Evolutionary conservation across 495 filamentous ascomycete species (phyloP).

Genomic region (Daldinia caldariorum): DNA sequence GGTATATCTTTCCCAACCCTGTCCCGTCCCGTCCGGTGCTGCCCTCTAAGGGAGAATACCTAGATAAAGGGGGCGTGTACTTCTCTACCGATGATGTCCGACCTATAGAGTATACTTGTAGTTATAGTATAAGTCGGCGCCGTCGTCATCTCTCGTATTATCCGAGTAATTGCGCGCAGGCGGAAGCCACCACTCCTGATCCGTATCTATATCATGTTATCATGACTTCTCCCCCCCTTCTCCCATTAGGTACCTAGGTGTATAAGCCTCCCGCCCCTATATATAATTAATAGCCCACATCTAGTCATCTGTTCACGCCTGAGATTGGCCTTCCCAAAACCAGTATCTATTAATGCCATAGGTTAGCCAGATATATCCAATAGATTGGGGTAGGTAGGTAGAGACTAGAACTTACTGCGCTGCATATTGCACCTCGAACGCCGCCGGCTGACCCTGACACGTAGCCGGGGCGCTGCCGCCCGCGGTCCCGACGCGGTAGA

Average conservation of each 20-base stretch:
- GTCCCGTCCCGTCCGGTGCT: background rate
- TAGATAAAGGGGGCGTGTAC: background rate
- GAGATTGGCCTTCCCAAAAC: slow-evolving; percentile 37
- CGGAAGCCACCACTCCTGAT: background rate
- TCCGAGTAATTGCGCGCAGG: slow-evolving; percentile 1
- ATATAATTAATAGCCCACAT: background rate
- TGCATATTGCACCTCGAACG: slow-evolving; percentile 81
- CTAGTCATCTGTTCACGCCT: slow-evolving; percentile 11
- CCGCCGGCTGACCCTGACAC: slow-evolving; percentile 69
- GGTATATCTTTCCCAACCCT: background rate
- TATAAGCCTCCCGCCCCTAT: background rate
- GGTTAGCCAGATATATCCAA: slow-evolving; percentile 13
- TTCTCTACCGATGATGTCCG: background rate
- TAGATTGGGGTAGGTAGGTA: background rate
- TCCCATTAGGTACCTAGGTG: slow-evolving; percentile 12
- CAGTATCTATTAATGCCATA: slow-evolving; percentile 36
- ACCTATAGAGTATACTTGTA: background rate
- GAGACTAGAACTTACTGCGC: slow-evolving; percentile 86
- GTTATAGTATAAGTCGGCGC: background rate
- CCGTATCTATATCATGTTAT: background rate
- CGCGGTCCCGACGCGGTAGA: slow-evolving; percentile 88
- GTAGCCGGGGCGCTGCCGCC: slow-evolving; percentile 80
- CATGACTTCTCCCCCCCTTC: slow-evolving; percentile 18
- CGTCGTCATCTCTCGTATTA: slow-evolving; percentile 6
- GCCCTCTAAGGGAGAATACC: background rate